phyloP scores from a whole-genome alignment of 768 basidiomycete genomes.

The Tephrocybe sp. region DNA sequence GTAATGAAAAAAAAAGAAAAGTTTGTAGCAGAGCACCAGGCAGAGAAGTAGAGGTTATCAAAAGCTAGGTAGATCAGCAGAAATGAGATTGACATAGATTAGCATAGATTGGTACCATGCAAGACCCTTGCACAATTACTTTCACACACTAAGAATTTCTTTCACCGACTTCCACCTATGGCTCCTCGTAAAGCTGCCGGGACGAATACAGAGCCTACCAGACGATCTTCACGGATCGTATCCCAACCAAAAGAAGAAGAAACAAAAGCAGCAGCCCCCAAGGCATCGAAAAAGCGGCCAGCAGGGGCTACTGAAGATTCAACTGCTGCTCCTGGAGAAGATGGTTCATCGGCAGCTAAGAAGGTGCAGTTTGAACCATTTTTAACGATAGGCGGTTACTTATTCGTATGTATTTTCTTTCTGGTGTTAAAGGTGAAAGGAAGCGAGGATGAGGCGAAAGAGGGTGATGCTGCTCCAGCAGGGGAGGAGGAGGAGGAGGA shows the following conservation, averaged over 20 bases:
- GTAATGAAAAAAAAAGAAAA: no score
- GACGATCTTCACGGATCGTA: conserved; percentile 58
- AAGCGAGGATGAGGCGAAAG: conserved; percentile 25
- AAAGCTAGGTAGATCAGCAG: conserved; percentile 7
- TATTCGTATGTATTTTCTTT: conserved; percentile 11
- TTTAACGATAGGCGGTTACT: neutral
- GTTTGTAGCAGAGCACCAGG: no score
- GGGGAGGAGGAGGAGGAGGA: conserved; percentile 22
- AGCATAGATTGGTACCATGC: no score
- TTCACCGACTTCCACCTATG: conserved; percentile 23
- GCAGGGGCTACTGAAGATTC: conserved; percentile 34
- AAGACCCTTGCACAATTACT: neutral
- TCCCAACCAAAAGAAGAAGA: conserved; percentile 41
- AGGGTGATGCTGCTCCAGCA: conserved; percentile 14
- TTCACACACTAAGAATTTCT: conserved; percentile 12
- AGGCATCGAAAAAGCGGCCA: conserved; percentile 38
- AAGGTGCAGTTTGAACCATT: conserved; percentile 32
- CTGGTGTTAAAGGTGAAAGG: conserved; percentile 38
- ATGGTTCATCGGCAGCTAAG: conserved; percentile 34
- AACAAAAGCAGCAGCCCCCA: conserved; percentile 24
- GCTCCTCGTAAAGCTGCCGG: conserved; percentile 35
- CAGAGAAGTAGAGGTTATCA: no score
- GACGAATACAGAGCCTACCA: conserved; percentile 37
- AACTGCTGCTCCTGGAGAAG: conserved; percentile 29
- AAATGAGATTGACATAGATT: neutral